phyloP scores from a whole-genome alignment of 371 early-diverging fungal species.

The Apophysomyces sp. region DNA sequence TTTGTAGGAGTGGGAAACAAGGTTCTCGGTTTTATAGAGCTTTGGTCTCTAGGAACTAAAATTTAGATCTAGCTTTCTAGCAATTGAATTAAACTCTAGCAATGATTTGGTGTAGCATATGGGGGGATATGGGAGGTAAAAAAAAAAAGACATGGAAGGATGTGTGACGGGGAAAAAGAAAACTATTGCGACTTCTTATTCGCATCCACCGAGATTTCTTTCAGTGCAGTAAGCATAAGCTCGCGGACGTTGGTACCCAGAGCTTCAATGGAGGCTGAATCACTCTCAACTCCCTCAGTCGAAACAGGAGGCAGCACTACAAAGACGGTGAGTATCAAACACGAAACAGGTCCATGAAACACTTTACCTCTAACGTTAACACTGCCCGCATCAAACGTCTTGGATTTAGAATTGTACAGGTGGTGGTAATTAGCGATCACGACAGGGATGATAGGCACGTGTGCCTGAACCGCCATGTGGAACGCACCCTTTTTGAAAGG shows the following conservation, averaged over 20 bases:
- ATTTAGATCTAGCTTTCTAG: neutral
- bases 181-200: constrained; percentile 15
- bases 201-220: constrained; percentile 54
- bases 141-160: neutral
- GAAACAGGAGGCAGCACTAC: constrained; percentile 77
- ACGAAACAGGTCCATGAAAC: neutral
- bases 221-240: constrained; percentile 70
- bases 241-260: constrained; percentile 67
- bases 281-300: constrained; percentile 58
- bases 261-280: constrained; percentile 70
- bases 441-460: constrained; percentile 89
- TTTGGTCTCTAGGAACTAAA: neutral
- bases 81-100: neutral
- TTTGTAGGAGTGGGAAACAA: neutral
- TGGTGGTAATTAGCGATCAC: constrained; percentile 79
- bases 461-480: constrained; percentile 86
- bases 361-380: constrained; percentile 71
- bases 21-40: neutral
- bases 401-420: constrained; percentile 63
- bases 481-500: constrained; percentile 96
- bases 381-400: constrained; percentile 66
- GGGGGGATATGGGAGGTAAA: neutral
- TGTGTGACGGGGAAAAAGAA: neutral
- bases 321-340: neutral
- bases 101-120: neutral